Base-by-base conservation (phyloP, 352 stramenopile genomes). In the Globisporangium cystogenes region DNA sequence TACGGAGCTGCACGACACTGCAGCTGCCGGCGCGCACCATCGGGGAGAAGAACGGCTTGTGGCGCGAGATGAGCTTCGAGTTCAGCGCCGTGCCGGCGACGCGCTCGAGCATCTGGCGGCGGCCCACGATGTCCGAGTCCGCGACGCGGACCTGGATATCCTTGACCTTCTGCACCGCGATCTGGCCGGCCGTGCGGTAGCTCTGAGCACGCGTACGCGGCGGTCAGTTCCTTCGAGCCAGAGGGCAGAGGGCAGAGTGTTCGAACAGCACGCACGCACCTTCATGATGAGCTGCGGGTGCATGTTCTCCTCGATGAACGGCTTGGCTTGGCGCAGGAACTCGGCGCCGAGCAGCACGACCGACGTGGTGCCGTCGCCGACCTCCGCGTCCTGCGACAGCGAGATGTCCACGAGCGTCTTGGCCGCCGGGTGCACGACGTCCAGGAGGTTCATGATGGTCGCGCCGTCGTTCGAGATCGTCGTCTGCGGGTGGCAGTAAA, bases 381-480 rank as follows among this genome's bases (percentile, higher is more conserved):
- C 77, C 60, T 91, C 78, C 39, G 80, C 79, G 51, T 98, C 74
- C 72, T 98, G 82, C 45, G 87, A 95, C 56, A 96, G 82, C 52
- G 87, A 96, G 43, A 99, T 99, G 68, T 99, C 97, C 46, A 99
- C 96, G 21, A 99, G 76, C 48, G 96, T 99, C 72, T 98, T 98
- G 55, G 97, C 96, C 16, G 97, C 97, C 24, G 97, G 96, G 83
- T 99, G 97, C 45, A 98, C 96, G 62, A 99, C 98, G 60, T 99
- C 97, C 46, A 99, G 68, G 47, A 96, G 64, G 65, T 96, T 97
- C 96, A 99, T 99, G 65, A 99, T 99, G 16, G 96, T 99, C 20
- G 97, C 97, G 39, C 97, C 97, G 61, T 99, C 97, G 70, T 99
- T 99, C 60, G 90, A 98, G 66, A 99, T 99, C 39, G 96, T 99